phyloP scores from a whole-genome alignment of 225 moss, liverwort and hornwort genomes.

The Climacium dendroides region DNA sequence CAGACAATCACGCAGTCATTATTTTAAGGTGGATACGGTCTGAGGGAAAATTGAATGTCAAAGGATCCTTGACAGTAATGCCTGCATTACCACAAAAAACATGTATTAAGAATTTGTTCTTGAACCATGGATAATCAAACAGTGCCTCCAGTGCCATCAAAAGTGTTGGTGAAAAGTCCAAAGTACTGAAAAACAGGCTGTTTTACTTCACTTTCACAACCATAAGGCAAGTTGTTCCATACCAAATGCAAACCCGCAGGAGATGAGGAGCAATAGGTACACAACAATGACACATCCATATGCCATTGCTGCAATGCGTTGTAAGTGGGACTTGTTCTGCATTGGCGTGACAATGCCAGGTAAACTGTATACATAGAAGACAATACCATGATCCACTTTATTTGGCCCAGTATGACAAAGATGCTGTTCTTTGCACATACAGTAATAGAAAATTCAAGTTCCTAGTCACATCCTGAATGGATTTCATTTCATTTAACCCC shows the following conservation, averaged over 20 bases:
- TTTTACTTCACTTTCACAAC: not conserved
- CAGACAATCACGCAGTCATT: not conserved
- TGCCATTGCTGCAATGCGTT: slow-evolving; percentile 41
- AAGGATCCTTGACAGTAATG: slow-evolving; percentile 60
- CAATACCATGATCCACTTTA: not conserved
- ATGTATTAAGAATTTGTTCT: not conserved
- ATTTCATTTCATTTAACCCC: not conserved
- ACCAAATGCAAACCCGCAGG: slow-evolving; percentile 86
- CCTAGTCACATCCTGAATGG: not conserved
- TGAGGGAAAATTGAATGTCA: slow-evolving; percentile 83
- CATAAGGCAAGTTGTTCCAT: not conserved
- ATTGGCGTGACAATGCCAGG: slow-evolving; percentile 89
- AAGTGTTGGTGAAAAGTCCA: not conserved
- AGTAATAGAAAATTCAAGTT: not conserved
- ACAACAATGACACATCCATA: slow-evolving; percentile 54
- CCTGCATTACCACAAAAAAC: slow-evolving; percentile 30
- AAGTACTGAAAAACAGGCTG: not conserved
- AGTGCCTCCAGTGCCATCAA: not conserved
- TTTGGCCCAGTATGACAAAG: not conserved
- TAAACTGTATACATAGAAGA: slow-evolving; percentile 35
- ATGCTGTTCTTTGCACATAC: not conserved
- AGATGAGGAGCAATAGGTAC: slow-evolving; percentile 53
- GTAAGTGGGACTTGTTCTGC: slow-evolving; percentile 56
- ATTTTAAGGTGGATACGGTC: slow-evolving; percentile 51
- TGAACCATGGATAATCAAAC: not conserved